A percentile compares a stretch with the other conserved stretches of the same genome.
phyloP scores from a whole-genome alignment of 2,329 filamentous ascomycete species.

The Elsinoe batatas region DNA sequence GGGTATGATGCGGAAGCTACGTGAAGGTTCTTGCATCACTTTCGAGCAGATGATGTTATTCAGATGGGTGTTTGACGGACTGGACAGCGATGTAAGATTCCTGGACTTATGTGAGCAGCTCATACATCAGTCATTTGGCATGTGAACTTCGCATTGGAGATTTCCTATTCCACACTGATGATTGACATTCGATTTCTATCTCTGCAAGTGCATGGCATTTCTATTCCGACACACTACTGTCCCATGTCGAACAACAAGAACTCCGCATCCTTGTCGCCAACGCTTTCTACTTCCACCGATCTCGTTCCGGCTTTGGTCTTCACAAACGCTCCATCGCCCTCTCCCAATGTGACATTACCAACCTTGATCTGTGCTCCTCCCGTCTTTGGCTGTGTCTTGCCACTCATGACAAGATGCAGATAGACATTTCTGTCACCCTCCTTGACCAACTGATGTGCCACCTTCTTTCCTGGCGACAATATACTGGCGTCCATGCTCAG shows the following conservation, averaged over 20 bases:
- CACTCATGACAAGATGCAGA: conserved; percentile 66
- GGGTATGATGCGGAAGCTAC: not conserved
- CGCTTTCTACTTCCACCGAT: conserved; percentile 37
- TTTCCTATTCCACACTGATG: not conserved
- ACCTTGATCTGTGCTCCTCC: conserved; percentile 61
- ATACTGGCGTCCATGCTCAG: conserved; percentile 73
- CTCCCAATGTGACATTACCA: conserved; percentile 57
- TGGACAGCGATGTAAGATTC: too few relatives aligned
- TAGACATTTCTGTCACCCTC: conserved; percentile 61
- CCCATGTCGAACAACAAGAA: conserved; percentile 44
- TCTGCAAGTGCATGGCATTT: not conserved
- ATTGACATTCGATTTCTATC: too few relatives aligned
- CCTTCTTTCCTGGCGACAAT: conserved; percentile 53
- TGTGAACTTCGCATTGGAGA: not conserved
- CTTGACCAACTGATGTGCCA: conserved; percentile 63
- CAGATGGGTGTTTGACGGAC: too few relatives aligned
- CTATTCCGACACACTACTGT: conserved; percentile 14
- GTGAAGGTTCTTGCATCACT: not conserved
- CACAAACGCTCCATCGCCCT: conserved; percentile 76
- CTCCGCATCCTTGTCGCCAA: conserved; percentile 37
- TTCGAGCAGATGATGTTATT: not conserved
- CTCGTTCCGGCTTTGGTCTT: conserved; percentile 39
- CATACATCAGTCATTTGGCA: too few relatives aligned
- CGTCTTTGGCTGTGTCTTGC: conserved; percentile 45
- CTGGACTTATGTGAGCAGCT: too few relatives aligned